Evolutionary conservation across 176 grass and related monocot genomes (phyloP), one percentile per base, ranked within the genome.

Genomic region (Cenchrus fungigraminus): DNA sequence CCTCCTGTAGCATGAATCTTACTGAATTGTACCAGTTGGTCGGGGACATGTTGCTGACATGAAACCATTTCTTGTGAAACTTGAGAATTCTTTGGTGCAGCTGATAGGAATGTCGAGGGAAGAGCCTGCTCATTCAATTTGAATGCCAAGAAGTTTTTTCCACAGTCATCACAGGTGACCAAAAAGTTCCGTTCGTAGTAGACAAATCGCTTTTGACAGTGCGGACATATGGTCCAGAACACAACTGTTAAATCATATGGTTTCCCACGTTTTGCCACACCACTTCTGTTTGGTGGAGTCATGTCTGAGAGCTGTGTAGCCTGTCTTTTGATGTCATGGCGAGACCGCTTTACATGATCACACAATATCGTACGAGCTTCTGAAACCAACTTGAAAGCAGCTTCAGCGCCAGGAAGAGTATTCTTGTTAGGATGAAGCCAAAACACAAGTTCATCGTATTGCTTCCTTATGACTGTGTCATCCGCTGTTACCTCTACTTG

Each of bases 381-480:
- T 9, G 72, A 82, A 87, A 97, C 83, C 61, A 97, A 85, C 19
- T 91, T 91, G 72, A 93, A 91, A 42, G 94, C 94, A 67, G 82
- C 85, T 71, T 91, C 94, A 68, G 94, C 89, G 58, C 94, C 87
- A 73, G 89, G 65, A 53, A 93, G 79, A 49, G 76, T 87, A 79
- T 91, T 97, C 68, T 93, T 93, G 82, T 93, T 85, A 73, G 91
- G 89, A 85, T 97, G 84, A 84, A 97, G 87, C 76, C 82, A 88
- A 82, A 91, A 73, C 34, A 78, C 85, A 72, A 97, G 87, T 65
- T 93, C 89, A 2, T 87, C 72, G 63, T 89, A 90, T 53, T 97
- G 89, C 44, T 89, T 93, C 78, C 66, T 86, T 22, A 97, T 93
- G 56, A 63, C n/a, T 8, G 55, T 60, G 47, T 93, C 82, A 52